Evolutionary conservation across 306 rosid genomes (phyloP), one percentile per base, ranked within the genome.

Genomic region (Casuarina equisetifolia): DNA sequence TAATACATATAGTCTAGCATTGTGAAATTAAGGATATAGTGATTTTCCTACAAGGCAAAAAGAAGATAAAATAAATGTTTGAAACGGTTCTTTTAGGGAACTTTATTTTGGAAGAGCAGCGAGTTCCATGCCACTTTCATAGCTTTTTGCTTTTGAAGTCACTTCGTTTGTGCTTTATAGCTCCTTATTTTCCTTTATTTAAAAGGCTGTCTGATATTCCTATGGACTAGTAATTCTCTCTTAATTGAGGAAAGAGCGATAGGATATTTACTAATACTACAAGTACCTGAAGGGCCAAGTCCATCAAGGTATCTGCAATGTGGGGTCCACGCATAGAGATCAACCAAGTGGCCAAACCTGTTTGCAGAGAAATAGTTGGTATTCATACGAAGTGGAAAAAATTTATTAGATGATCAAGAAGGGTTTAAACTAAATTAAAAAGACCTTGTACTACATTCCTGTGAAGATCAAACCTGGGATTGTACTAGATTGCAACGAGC

Each of bases 321-420:
- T 46, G 98, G 98, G 80, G 89, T 94, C 98, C 97, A 94, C 7
- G 95, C 88, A 84, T 94, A 94, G 48, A 92, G 86, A 85, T 94
- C 98, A 74, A 88, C 95, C 86, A 94, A 81, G 83, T 92, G 97
- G 53, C 97, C 98, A 78, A 90, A 92, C 87, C 98, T 94, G 82
- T 61, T 73, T 32, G 75, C 63, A 77, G 16, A 36, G 86, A 69
- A 64, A 72, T 43, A 54, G 43, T 8, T 66, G 64, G 70, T 20
- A 32, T 73, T 73, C 76, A 72, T 36, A 32, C 49, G 45, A 71
- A 36, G 35, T 2, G 48, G 64, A 75, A 73, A 74, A 75, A 42
- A 25, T 25, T 16, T 48, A 54, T 52, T 55, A 12, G 3, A 11
- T 15, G 17, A 62, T 70, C 58, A 64, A 3, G 36, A 71, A 25